These are phyloP conservation scores for Oxalis stricta DNA, from an alignment of 441 rosid genomes.

Conservation along the genomic window DNA sequence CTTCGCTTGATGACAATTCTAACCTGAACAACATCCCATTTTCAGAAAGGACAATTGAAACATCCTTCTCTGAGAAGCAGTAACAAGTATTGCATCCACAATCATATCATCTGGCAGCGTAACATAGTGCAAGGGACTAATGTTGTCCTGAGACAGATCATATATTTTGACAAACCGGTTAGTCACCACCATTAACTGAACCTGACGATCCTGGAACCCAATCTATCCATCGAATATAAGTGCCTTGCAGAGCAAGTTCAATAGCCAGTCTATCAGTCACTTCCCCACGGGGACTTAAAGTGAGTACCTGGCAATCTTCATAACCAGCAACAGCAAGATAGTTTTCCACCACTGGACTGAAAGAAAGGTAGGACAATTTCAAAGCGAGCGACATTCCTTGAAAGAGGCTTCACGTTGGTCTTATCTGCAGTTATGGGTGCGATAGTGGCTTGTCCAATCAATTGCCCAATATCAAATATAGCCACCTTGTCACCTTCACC, in stretches of 20 bases:
- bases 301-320: slow-evolving; percentile 98
- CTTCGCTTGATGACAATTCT: slow-evolving; percentile 63
- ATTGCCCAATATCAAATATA: slow-evolving; percentile 92
- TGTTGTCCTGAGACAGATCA: slow-evolving; percentile 95
- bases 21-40: slow-evolving; percentile 72
- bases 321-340: slow-evolving; percentile 98
- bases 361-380: slow-evolving; percentile 93
- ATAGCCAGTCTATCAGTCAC: slow-evolving; percentile 97
- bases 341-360: slow-evolving; percentile 80
- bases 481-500: slow-evolving; percentile 99
- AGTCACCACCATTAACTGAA: slow-evolving; percentile 90
- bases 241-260: slow-evolving; percentile 97
- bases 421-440: slow-evolving; percentile 97
- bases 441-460: slow-evolving; percentile 88
- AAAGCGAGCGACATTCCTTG: slow-evolving; percentile 94
- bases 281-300: slow-evolving; percentile 95
- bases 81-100: slow-evolving; percentile 80
- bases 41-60: slow-evolving; percentile 88
- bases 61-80: slow-evolving; percentile 79
- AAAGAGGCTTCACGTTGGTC: slow-evolving; percentile 93
- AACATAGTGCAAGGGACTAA: slow-evolving; percentile 93
- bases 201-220: slow-evolving; percentile 99
- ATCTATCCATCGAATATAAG: slow-evolving; percentile 76
- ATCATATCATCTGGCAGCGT: slow-evolving; percentile 76
- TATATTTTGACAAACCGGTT: slow-evolving; percentile 93